Evolutionary conservation across 495 filamentous ascomycete genomes (phyloP).

Genomic region (Talaromyces trachyspermus): DNA sequence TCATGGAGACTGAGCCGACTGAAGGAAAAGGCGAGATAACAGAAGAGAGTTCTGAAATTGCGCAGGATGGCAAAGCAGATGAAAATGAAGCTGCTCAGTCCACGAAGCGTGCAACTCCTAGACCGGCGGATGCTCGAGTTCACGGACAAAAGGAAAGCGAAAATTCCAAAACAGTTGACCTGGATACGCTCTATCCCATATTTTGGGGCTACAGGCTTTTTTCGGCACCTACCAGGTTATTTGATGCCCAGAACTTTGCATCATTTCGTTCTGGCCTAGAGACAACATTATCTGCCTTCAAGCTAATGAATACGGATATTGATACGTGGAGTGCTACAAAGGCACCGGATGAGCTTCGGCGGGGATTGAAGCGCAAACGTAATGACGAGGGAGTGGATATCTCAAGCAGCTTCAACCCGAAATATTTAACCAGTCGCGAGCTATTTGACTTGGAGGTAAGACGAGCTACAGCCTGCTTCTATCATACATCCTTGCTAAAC

Average conservation of each 20-base stretch:
- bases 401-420: constrained; percentile 82
- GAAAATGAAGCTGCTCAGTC: constrained; percentile 18
- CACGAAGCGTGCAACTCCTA: constrained; percentile 13
- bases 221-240: constrained; percentile 78
- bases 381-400: constrained; percentile 51
- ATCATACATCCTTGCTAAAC: neutral
- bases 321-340: constrained; percentile 40
- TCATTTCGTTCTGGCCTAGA: constrained; percentile 75
- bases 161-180: constrained; percentile 43
- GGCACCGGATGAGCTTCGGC: constrained; percentile 50
- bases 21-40: constrained; percentile 15
- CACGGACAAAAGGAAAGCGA: constrained; percentile 40
- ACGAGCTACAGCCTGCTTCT: neutral
- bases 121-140: constrained; percentile 27
- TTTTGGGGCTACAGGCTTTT: constrained; percentile 97
- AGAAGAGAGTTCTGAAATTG: constrained; percentile 15
- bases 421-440: constrained; percentile 91
- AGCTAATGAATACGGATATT: constrained; percentile 65
- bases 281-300: constrained; percentile 72
- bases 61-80: constrained; percentile 10
- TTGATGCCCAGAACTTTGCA: constrained; percentile 59
- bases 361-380: constrained; percentile 67
- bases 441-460: constrained; percentile 87
- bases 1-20: constrained; percentile 52
- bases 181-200: constrained; percentile 73